Evolutionary conservation across 768 basidiomycete species (phyloP), one percentile per base, ranked within the genome.

Genomic region (Gloeophyllum trabeum): DNA sequence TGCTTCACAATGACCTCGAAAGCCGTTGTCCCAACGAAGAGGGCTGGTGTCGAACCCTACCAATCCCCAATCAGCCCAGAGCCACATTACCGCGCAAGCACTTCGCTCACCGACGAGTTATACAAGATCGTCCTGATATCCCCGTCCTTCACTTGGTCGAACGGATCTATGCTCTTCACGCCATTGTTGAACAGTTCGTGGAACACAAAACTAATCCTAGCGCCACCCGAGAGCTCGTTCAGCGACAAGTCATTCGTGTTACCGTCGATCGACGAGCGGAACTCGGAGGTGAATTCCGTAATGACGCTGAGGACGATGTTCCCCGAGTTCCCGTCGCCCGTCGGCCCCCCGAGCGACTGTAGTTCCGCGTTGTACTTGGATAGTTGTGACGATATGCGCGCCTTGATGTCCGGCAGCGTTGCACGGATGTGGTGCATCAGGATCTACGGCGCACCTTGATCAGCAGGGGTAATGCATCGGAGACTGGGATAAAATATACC

Each of bases 1-100:
- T 98, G 90, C 68, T 98, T 99, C 52, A 98, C 90, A 51, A 99
- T 98, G 46, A 93, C 89, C 54, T 99, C 96, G 54, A 99, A 99
- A 5, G 94, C 96, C 45, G 87, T 81, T 0, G 96, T 94, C 16
- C 94, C 92, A 39, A 99, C 93, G 58, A 99, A 98, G 4, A 99
- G 70, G 0, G 93, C 81, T 18, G 96, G 96, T 1, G 92, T 94
- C 4, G 91, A 96, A 57, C 96, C 96, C 84, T 91, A 48, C 1
- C 42, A n/a, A 22, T 20, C 5, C 43, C 39, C 13, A 12, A 12
- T 38, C 24, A 13, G 41, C 22, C 37, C 40, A 39, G 23, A 14
- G n/a, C n/a, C 43, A 6, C 23, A 16, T 25, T 24, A 13, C 2
- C 20, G 4, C 40, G 7, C 34, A 42, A n/a, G 35, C n/a, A n/a